Conservation (phyloP, 257 asterid species). For the Solanum chmielewskii region DNA sequence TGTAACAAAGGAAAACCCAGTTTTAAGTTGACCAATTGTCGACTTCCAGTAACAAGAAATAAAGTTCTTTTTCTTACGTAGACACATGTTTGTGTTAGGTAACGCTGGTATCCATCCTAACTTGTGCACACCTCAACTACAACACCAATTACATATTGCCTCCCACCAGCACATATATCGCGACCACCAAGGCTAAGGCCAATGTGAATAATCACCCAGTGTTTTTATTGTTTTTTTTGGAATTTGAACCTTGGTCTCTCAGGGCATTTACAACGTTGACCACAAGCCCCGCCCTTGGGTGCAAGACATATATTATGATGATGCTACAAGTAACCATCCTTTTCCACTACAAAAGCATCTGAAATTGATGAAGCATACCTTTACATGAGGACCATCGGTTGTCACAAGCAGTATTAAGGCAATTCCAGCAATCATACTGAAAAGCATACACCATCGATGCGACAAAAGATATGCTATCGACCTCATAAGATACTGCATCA, state of each 20-base stretch:
- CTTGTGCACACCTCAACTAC: background rate
- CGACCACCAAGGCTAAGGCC: background rate
- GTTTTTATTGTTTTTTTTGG: background rate
- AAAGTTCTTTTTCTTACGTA: background rate
- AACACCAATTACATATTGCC: background rate
- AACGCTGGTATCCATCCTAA: background rate
- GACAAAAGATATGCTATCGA: slow-evolving; percentile 54
- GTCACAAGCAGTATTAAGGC: slow-evolving; percentile 27
- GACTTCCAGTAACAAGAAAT: background rate
- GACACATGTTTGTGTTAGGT: background rate
- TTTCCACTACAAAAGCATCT: background rate
- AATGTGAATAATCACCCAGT: background rate
- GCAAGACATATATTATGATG: background rate
- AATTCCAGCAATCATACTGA: slow-evolving; percentile 17
- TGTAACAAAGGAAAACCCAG: background rate
- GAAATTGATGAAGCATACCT: slow-evolving; percentile 27
- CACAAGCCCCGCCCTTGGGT: background rate
- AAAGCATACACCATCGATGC: slow-evolving; percentile 41
- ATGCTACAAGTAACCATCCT: background rate
- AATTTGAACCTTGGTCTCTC: background rate
- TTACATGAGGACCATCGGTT: slow-evolving; percentile 61
- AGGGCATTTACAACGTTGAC: background rate
- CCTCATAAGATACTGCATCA: slow-evolving; percentile 34
- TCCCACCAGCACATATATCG: background rate
- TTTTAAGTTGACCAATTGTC: background rate